Conservation (phyloP, 345 rosid genomes). For the Euphorbia lathyris region DNA sequence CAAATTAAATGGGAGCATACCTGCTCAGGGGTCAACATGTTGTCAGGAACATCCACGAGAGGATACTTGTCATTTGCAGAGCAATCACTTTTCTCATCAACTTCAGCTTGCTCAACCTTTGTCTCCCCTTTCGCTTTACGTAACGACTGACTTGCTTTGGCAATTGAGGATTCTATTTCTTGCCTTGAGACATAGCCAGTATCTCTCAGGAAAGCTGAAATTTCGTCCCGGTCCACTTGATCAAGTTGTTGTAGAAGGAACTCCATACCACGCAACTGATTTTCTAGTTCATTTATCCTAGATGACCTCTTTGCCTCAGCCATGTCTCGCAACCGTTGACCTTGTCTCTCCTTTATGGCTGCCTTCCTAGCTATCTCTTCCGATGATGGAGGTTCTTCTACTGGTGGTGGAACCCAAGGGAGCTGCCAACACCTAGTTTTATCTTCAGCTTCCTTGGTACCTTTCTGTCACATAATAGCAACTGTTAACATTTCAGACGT, state of each 20-base stretch:
- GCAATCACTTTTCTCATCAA: constrained; percentile 64
- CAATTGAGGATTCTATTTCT: constrained; percentile 68
- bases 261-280: constrained; percentile 69
- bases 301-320: constrained; percentile 91
- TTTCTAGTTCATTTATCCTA: constrained; percentile 78
- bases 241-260: constrained; percentile 84
- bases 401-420: constrained; percentile 86
- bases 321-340: constrained; percentile 96
- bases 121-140: constrained; percentile 88
- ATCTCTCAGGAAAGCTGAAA: constrained; percentile 65
- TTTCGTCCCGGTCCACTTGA: constrained; percentile 57
- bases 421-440: constrained; percentile 93
- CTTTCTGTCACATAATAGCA: constrained; percentile 53
- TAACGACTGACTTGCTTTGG: constrained; percentile 61
- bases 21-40: constrained; percentile 81
- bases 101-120: constrained; percentile 61
- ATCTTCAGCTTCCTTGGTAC: constrained; percentile 81
- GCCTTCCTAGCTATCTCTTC: constrained; percentile 98
- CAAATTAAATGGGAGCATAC: constrained; percentile 28
- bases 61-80: constrained; percentile 61
- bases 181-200: constrained; percentile 81
- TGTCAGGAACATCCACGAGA: constrained; percentile 68
- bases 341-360: constrained; percentile 84
- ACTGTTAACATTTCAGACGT: constrained; percentile 8
- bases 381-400: constrained; percentile 90